A percentile compares a stretch with the other conserved stretches of the same genome.
phyloP scores from a whole-genome alignment of 2,329 filamentous ascomycete genomes.

The Tympanopsis confertula region DNA sequence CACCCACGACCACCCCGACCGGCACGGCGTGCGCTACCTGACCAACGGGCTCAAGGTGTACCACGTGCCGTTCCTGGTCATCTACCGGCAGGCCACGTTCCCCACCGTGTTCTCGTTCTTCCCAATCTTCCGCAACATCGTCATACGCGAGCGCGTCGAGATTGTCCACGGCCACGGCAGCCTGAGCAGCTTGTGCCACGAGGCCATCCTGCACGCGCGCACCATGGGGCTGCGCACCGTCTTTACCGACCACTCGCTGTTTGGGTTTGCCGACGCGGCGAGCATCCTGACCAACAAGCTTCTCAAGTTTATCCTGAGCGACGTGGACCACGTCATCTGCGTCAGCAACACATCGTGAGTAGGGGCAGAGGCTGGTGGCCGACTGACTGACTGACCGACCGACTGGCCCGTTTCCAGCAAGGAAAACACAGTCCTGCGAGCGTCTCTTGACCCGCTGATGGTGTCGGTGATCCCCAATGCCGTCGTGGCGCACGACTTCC shows the following conservation, averaged over 20 bases:
- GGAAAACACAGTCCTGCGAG: conserved; percentile 90
- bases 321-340: conserved; percentile 96
- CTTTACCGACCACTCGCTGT: conserved; percentile 94
- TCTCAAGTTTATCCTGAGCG: conserved; percentile 87
- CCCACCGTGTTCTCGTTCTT: conserved; percentile 98
- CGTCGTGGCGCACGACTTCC: conserved; percentile 91
- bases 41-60: conserved; percentile 98
- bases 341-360: conserved; percentile 91
- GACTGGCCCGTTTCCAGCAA: conserved; percentile 47
- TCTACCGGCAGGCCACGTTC: conserved; percentile 86
- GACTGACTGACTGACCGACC: conserved; percentile 3
- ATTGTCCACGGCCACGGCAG: conserved; percentile 97
- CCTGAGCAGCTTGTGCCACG: conserved; percentile 83
- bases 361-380: background rate
- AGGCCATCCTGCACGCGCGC: conserved; percentile 84
- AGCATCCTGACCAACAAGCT: conserved; percentile 97
- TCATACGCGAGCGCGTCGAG: conserved; percentile 86
- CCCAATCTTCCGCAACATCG: conserved; percentile 87
- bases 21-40: conserved; percentile 84
- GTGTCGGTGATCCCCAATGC: conserved; percentile 97
- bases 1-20: conserved; percentile 84
- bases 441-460: conserved; percentile 89
- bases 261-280: conserved; percentile 90
- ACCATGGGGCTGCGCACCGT: conserved; percentile 95
- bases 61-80: conserved; percentile 89